Evolutionary conservation across 306 rosid species (phyloP), one percentile per base, ranked within the genome.

Genomic region (Sphenostylis stenocarpa): DNA sequence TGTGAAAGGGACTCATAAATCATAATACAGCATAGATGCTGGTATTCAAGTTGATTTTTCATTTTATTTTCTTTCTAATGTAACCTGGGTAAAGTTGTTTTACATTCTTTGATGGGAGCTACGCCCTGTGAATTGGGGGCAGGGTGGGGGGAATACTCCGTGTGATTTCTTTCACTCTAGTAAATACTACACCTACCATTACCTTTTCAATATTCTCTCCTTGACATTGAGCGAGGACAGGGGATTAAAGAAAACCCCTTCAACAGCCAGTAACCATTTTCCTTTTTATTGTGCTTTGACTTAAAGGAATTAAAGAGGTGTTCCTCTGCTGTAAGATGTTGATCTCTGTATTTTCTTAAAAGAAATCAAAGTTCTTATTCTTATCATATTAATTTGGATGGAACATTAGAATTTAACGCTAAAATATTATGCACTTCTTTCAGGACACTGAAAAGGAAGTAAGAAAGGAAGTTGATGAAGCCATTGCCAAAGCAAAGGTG

Each of bases 401-500:
- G 31, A n/a, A 71, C 62, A 53, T 63, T 64, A 17, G 74, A 28
- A 26, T 51, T 13, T 56, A 13, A 66, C 53, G 31, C 58, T 70
- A 39, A 70, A 56, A 56, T 65, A 5, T 45, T 28, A 62, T 72
- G 43, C 43, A 17, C 33, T 23, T 70, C 23, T 66, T 76, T 75
- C 61, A 93, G 98, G 98, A 93, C 81, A 70, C 78, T 48, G 98
- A 93, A 83, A 90, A 90, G 85, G 88, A 87, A 89, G 20, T 63
- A 45, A 89, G 98, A 80, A 93, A 79, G 82, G 71, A 87, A 85
- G 98, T 93, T 15, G 98, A 93, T 4, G 93, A 87, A 33, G 94
- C 94, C 41, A 93, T 93, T 71, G 91, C 91, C 34, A 75, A 83
- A 85, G 98, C 98, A 57, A 93, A 93, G 93, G 98, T 93, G 83